These are phyloP conservation scores for Stylonectria norvegica DNA, from an alignment of 2,329 filamentous ascomycete species.

Conservation along the genomic window DNA sequence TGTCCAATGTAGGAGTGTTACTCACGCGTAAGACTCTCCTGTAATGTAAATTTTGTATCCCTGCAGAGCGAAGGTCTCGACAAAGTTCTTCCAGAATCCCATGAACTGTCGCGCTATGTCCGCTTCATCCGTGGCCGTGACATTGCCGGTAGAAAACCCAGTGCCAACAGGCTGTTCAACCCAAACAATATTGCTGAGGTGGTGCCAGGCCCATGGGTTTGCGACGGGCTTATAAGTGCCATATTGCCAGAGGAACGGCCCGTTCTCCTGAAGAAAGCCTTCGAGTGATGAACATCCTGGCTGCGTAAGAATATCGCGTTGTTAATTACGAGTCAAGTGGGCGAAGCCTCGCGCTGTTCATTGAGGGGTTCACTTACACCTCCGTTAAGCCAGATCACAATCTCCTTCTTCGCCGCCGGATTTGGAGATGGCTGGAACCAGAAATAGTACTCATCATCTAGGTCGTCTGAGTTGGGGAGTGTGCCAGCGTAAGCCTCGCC, in stretches of 20 bases:
- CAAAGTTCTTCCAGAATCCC: conserved; percentile 72
- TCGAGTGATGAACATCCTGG: conserved; percentile 62
- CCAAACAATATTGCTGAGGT: conserved; percentile 53
- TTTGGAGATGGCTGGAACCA: conserved; percentile 52
- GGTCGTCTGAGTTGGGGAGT: conserved; percentile 48
- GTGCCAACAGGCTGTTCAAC: conserved; percentile 64
- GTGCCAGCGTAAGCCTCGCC: conserved; percentile 58
- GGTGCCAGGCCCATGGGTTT: conserved; percentile 63
- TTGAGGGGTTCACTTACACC: conserved; percentile 28
- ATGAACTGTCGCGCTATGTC: conserved; percentile 66
- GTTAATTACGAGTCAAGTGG: neutral
- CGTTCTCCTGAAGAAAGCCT: conserved; percentile 70
- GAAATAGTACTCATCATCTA: conserved; percentile 44
- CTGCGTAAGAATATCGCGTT: neutral
- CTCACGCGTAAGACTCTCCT: conserved; percentile 44
- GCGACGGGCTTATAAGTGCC: conserved; percentile 62
- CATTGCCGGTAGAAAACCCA: conserved; percentile 62
- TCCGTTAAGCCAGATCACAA: conserved; percentile 48
- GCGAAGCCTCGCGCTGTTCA: neutral
- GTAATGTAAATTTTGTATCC: conserved; percentile 66
- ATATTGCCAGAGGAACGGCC: conserved; percentile 64
- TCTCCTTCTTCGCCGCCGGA: conserved; percentile 40
- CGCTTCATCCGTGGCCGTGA: conserved; percentile 58
- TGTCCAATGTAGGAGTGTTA: neutral
- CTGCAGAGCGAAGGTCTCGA: conserved; percentile 62